Conservation (phyloP, 495 filamentous ascomycete genomes). For the Penicillium salamii region DNA sequence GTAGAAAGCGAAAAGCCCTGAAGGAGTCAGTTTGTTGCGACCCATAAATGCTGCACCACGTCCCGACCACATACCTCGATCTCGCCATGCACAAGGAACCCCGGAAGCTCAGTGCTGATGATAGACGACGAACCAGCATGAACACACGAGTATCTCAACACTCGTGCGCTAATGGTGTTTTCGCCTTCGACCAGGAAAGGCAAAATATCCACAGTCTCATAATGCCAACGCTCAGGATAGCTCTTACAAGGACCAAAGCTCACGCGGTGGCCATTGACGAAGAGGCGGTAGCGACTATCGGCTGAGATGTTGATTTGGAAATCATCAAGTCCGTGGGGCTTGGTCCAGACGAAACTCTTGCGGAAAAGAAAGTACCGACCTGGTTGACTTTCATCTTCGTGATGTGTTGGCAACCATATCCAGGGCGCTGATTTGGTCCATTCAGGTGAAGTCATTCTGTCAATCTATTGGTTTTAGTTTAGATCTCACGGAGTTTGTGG, state of each 20-base stretch:
- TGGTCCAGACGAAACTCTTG: slow-evolving; percentile 18
- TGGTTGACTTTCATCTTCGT: slow-evolving; percentile 15
- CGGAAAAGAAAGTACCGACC: slow-evolving; percentile 25
- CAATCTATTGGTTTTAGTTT: neutral
- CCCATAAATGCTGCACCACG: neutral
- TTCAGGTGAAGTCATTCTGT: neutral
- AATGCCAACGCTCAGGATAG: slow-evolving; percentile 22
- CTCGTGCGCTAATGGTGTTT: slow-evolving; percentile 22
- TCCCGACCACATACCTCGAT: neutral
- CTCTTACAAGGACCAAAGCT: slow-evolving; percentile 28
- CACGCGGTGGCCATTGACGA: slow-evolving; percentile 20
- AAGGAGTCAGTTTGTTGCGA: neutral
- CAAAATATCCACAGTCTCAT: slow-evolving; percentile 25
- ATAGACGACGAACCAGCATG: slow-evolving; percentile 20
- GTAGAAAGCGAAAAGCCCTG: slow-evolving; percentile 14
- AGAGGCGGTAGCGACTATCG: slow-evolving; percentile 29
- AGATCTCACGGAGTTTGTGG: neutral
- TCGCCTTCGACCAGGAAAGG: slow-evolving; percentile 13
- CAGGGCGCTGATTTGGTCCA: slow-evolving; percentile 21
- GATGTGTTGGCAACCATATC: slow-evolving; percentile 21
- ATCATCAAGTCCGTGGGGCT: neutral
- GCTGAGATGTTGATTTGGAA: slow-evolving; percentile 22
- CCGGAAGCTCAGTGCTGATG: slow-evolving; percentile 17
- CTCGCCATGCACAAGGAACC: slow-evolving; percentile 18
- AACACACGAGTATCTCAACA: slow-evolving; percentile 21